Percentiles rank a stretch among this genome's conserved stretches.
phyloP scores from a whole-genome alignment of 2,329 filamentous ascomycete genomes.

The Fusarium veterinarium region DNA sequence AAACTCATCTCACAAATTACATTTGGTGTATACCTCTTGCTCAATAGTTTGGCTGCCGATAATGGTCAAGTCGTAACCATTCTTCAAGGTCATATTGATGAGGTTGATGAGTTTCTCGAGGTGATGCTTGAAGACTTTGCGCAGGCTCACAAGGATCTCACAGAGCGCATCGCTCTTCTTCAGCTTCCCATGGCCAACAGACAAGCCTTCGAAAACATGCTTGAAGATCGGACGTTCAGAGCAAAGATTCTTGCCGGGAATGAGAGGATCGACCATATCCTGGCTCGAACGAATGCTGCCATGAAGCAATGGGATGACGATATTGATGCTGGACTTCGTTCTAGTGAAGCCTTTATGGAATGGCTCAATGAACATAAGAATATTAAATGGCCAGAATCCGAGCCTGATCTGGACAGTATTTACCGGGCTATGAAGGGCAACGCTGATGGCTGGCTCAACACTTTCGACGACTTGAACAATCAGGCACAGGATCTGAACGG shows the following conservation, averaged over 20 bases:
- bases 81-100: slow-evolving; percentile 90
- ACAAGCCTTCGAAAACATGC: slow-evolving; percentile 84
- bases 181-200: slow-evolving; percentile 87
- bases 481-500: slow-evolving; percentile 78
- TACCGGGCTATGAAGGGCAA: slow-evolving; percentile 94
- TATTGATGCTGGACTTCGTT: slow-evolving; percentile 79
- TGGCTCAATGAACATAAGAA: slow-evolving; percentile 78
- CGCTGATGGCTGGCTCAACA: slow-evolving; percentile 87
- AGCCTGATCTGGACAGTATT: slow-evolving; percentile 72
- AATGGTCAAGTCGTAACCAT: slow-evolving; percentile 90
- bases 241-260: slow-evolving; percentile 87
- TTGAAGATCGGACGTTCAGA: slow-evolving; percentile 86
- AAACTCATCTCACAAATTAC: slow-evolving; percentile 93
- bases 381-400: slow-evolving; percentile 69
- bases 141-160: slow-evolving; percentile 81
- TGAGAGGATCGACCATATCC: slow-evolving; percentile 89
- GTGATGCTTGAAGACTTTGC: slow-evolving; percentile 86
- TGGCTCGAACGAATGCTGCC: slow-evolving; percentile 79
- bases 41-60: slow-evolving; percentile 88
- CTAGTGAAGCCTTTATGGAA: slow-evolving; percentile 78
- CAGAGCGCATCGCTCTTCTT: slow-evolving; percentile 81
- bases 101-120: slow-evolving; percentile 91
- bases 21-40: slow-evolving; percentile 90
- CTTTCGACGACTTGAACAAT: slow-evolving; percentile 79
- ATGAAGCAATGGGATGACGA: slow-evolving; percentile 85